Evolutionary conservation across 768 basidiomycete species (phyloP), one percentile per base, ranked within the genome.

Genomic region (Sarcodon sp.): DNA sequence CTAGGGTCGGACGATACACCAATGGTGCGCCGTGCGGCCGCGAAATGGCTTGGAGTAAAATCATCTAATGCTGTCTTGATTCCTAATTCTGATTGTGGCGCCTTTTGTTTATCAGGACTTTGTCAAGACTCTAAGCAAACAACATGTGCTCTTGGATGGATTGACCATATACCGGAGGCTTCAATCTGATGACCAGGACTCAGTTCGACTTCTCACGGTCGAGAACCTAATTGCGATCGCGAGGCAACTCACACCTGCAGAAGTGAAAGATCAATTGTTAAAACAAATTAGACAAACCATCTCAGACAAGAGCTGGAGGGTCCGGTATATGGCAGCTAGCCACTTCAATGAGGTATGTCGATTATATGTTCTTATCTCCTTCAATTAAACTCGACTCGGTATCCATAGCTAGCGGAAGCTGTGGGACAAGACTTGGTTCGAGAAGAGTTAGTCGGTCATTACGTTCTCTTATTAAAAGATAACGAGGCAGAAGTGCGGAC

Each of bases 401-500:
- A 35, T 49, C 51, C 46, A 21, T 50, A 93, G 89, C 79, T 99
- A 47, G 91, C 94, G 1, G 84, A 90, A 59, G 82, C 88, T 7
- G 86, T 96, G 12, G 94, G 96, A 4, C 68, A 74, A 51, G 90
- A 92, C 45, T 75, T 98, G 48, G 88, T 96, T 41, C 76, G 91
- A 54, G 94, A 97, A 55, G 96, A 99, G 61, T 68, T 98, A 52
- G 91, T 94, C 54, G 79, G 79, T 31, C 91, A 94, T 53, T 98
- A 85, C 64, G 90, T 97, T 6, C 83, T 87, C 50, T 72, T 99
- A 48, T 69, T 99, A 59, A 98, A 97, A 65, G 96, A 99, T 60
- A 94, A 94, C 58, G 96, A 99, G 66, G 96, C 96, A 15, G 96
- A 99, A 66, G 96, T 97, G 37, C 80, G 93, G 53, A 97, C 93